Base-by-base conservation (phyloP, 176 grass and related monocot genomes). In the Alopecurus myosuroides region DNA sequence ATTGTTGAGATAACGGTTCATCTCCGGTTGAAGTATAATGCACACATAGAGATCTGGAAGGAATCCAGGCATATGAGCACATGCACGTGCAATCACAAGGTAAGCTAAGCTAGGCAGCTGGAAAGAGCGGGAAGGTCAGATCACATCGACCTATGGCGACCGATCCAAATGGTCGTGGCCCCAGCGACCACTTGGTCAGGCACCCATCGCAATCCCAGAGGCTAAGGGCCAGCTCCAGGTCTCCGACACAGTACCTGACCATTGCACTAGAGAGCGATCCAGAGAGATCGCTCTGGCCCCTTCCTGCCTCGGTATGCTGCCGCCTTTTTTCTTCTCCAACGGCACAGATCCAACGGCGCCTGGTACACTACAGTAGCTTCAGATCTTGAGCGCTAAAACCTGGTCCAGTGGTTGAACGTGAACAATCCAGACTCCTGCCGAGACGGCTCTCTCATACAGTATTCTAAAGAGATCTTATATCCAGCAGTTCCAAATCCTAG, bases 251-350 rank as follows among this genome's bases (percentile, higher is more conserved):
- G 41, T 45, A 9, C 28, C 28, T 34, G 25, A 50, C 44, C 71
- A 74, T 50, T 74, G 71, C 44, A 74, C 71, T 62, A 3, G 57
- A 53, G 20, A 39, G 60, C 50, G 22, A 81, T 85, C 87, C 77
- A 81, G 87, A 89, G 82, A 62, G 66, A 78, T 77, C 63, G 14
- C 7, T 1, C 28, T 63, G 60, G 60, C 11, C 57, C 33, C 36
- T 14, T 25, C 11, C 37, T 51, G 56, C 20, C 57, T 19, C 74
- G 26, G 5, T 11, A 4, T 11, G 31, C 17, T 67, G 9, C 34
- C 15, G 65, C 49, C 22, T 26, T 63, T 28, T 30, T 23, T 70
- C 11, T 35, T 4, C 60, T 80, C 58, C 11, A 64, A 31, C 39
- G 11, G 39, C 39, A 33, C 42, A 29, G 26, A 48, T 48, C 40